These are phyloP conservation scores for Colletotrichum viniferum DNA, from an alignment of 2,329 filamentous ascomycete species.

Conservation along the genomic window DNA sequence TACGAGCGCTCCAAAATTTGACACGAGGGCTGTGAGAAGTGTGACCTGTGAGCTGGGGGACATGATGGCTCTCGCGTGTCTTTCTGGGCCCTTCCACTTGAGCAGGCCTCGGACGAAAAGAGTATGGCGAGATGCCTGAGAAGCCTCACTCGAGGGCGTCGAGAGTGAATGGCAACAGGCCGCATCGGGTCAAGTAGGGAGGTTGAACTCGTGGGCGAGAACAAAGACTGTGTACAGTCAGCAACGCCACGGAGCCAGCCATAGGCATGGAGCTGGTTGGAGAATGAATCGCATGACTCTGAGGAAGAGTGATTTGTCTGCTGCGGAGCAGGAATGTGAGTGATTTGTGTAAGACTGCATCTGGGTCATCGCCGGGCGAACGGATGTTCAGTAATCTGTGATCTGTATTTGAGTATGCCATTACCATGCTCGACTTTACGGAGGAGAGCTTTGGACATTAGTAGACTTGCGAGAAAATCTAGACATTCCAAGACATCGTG, in stretches of 20 bases:
- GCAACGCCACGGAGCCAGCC: background rate
- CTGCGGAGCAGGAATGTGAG: background rate
- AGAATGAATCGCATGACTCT: background rate
- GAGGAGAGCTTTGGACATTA: background rate
- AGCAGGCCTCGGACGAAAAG: background rate
- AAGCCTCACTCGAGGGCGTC: background rate
- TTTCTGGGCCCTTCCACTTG: background rate
- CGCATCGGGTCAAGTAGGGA: background rate
- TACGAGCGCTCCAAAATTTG: background rate
- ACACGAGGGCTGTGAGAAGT: background rate
- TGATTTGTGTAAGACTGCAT: background rate
- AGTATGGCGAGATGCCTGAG: background rate
- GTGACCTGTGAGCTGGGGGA: background rate
- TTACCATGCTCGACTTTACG: background rate
- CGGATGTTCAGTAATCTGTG: background rate
- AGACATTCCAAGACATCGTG: background rate
- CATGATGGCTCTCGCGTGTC: background rate
- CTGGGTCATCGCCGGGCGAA: background rate
- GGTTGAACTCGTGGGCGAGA: constrained; percentile 1
- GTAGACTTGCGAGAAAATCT: background rate
- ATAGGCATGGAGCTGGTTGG: background rate
- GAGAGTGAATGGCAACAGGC: background rate
- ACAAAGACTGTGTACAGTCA: background rate
- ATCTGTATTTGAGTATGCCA: background rate
- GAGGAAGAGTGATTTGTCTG: background rate